A percentile compares a stretch with the other conserved stretches of the same genome.
phyloP scores from a whole-genome alignment of 73 alveolate genomes.

The Paramecium pentaurelia region DNA sequence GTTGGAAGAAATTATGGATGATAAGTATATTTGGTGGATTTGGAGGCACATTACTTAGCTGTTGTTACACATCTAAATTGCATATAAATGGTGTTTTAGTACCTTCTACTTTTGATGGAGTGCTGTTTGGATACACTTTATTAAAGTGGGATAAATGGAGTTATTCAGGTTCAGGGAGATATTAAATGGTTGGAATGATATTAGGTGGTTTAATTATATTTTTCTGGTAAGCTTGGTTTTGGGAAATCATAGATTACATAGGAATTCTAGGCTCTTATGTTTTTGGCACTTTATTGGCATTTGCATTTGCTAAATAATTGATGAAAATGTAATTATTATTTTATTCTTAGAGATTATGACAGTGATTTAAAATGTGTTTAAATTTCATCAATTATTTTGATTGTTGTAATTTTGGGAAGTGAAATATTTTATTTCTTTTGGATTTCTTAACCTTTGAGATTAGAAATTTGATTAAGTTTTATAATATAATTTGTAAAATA shows the following conservation, averaged over 20 bases:
- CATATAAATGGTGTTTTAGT: conserved; percentile 45
- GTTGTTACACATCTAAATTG: conserved; percentile 14
- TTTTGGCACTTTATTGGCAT: not conserved
- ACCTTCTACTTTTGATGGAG: conserved; percentile 45
- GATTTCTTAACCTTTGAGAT: not conserved
- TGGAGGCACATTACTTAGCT: conserved; percentile 51
- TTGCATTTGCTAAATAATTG: not conserved
- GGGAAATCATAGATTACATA: not conserved
- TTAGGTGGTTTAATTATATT: conserved; percentile 17
- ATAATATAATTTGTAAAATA: not conserved
- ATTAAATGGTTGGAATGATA: conserved; percentile 10
- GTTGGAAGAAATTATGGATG: conserved; percentile 59
- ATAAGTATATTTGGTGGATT: conserved; percentile 47
- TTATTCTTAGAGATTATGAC: not conserved
- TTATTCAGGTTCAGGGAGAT: conserved; percentile 61
- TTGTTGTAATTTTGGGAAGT: not conserved
- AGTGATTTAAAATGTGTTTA: not conserved
- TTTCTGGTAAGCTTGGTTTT: conserved; percentile 18
- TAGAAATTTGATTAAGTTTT: not conserved
- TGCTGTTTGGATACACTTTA: conserved; percentile 35
- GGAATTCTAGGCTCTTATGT: conserved; percentile 41
- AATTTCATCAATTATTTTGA: not conserved
- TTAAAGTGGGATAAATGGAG: conserved; percentile 61
- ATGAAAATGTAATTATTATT: not conserved
- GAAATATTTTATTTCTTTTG: not conserved